These are phyloP conservation scores for Suillus placidus DNA, from an alignment of 768 basidiomycete genomes.

Conservation along the genomic window DNA sequence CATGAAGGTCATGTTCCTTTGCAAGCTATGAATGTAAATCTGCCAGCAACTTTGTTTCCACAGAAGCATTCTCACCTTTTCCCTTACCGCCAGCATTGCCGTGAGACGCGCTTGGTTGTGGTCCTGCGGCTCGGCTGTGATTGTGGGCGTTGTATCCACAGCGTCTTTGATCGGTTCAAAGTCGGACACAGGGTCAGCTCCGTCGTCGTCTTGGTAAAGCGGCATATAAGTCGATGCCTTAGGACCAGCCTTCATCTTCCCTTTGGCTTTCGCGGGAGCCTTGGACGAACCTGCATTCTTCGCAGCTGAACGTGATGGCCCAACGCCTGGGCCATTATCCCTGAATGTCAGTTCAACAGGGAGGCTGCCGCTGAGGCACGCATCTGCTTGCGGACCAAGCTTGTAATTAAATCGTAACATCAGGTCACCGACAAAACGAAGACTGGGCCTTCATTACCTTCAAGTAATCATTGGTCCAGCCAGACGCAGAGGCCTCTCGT, in stretches of 20 bases:
- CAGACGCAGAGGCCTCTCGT: conserved; percentile 48
- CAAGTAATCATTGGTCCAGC: conserved; percentile 56
- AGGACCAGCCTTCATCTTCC: conserved; percentile 20
- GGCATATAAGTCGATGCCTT: neutral
- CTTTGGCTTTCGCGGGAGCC: conserved; percentile 21
- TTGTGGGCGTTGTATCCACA: conserved; percentile 8
- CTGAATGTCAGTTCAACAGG: conserved; percentile 30
- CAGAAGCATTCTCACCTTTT: conserved; percentile 1
- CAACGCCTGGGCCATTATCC: conserved; percentile 21
- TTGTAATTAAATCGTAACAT: conserved; percentile 15
- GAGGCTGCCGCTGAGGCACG: conserved; percentile 24
- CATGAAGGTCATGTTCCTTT: neutral
- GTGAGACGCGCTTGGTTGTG: neutral
- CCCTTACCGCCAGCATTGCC: neutral
- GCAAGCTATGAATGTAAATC: conserved; percentile 4
- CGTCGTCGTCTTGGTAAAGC: conserved; percentile 30
- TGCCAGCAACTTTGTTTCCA: neutral
- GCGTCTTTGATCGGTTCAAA: conserved; percentile 19
- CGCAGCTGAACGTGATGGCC: conserved; percentile 5
- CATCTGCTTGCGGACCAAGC: conserved; percentile 23
- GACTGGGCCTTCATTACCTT: conserved; percentile 38
- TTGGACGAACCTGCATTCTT: conserved; percentile 18
- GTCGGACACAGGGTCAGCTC: conserved; percentile 29
- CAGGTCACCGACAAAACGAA: neutral
- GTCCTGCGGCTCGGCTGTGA: conserved; percentile 1